phyloP scores from a whole-genome alignment of 768 basidiomycete species.

The Pleurotus tuber-regium region DNA sequence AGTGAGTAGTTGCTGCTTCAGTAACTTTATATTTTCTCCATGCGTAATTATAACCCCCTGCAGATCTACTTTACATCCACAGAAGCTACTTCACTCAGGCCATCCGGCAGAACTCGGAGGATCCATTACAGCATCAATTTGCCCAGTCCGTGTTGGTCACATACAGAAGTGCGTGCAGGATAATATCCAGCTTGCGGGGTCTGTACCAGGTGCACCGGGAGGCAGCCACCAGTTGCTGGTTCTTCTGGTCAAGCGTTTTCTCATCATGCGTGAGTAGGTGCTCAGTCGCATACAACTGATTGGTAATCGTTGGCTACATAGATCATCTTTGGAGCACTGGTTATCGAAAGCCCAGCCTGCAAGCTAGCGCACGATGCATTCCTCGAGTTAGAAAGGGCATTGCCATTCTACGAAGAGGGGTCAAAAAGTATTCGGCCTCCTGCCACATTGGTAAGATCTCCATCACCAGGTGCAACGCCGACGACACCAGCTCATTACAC shows the following conservation, averaged over 20 bases:
- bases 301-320: constrained; percentile 13
- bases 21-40: background rate
- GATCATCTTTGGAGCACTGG: constrained; percentile 45
- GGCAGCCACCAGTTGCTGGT: constrained; percentile 37
- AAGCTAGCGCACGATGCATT: constrained; percentile 37
- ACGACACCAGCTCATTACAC: background rate
- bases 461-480: background rate
- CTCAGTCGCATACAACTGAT: background rate
- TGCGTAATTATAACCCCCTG: background rate
- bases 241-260: constrained; percentile 50
- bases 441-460: constrained; percentile 30
- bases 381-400: constrained; percentile 32
- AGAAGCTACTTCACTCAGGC: constrained; percentile 49
- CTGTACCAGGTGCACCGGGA: constrained; percentile 35
- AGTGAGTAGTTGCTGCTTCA: constrained; percentile 35
- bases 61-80: constrained; percentile 46
- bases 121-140: constrained; percentile 44
- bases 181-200: constrained; percentile 37
- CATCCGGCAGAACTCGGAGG: constrained; percentile 34
- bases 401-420: constrained; percentile 41
- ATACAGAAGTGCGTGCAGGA: constrained; percentile 39
- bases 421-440: constrained; percentile 36
- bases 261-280: constrained; percentile 44
- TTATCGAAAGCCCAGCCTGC: constrained; percentile 44
- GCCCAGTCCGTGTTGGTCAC: constrained; percentile 43